phyloP scores from a whole-genome alignment of 2,329 filamentous ascomycete genomes.

The Pseudogymnoascus sp. region DNA sequence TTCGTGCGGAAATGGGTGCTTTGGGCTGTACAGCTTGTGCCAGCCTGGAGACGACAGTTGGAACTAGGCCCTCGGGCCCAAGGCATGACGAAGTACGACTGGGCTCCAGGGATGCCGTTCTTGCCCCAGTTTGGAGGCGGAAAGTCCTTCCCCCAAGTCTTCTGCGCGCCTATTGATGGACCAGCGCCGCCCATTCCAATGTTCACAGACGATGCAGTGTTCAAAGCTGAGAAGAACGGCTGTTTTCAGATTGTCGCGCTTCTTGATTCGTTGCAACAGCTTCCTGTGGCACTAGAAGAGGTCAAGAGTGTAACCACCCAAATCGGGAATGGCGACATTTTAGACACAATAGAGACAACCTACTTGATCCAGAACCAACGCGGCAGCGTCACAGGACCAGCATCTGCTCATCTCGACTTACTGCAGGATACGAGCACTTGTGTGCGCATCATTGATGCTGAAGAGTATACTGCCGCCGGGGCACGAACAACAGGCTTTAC shows the following conservation, averaged over 20 bases:
- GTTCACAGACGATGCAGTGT: conserved; percentile 32
- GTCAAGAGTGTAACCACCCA: not conserved
- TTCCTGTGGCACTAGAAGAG: not conserved
- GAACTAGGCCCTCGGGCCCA: conserved; percentile 26
- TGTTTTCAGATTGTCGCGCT: conserved; percentile 30
- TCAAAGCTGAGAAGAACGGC: conserved; percentile 21
- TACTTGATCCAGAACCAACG: not conserved
- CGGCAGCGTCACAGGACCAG: not conserved
- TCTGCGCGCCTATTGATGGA: conserved; percentile 20
- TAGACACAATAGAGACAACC: not conserved
- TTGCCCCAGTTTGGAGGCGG: conserved; percentile 27
- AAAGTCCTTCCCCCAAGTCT: conserved; percentile 30
- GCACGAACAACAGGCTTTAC: not conserved
- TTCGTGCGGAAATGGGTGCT: conserved; percentile 29
- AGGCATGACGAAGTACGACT: conserved; percentile 28
- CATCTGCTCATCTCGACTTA: not conserved
- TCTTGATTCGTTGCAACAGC: conserved; percentile 11
- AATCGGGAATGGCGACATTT: not conserved
- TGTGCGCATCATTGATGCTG: not conserved
- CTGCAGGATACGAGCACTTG: not conserved
- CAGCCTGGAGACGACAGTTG: conserved; percentile 26
- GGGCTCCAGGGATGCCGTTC: conserved; percentile 28
- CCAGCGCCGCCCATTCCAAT: conserved; percentile 11
- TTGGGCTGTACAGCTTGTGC: conserved; percentile 29
- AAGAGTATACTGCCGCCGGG: conserved; percentile 1